phyloP scores from a whole-genome alignment of 805 yeast genomes.

The Candida krabiensis region DNA sequence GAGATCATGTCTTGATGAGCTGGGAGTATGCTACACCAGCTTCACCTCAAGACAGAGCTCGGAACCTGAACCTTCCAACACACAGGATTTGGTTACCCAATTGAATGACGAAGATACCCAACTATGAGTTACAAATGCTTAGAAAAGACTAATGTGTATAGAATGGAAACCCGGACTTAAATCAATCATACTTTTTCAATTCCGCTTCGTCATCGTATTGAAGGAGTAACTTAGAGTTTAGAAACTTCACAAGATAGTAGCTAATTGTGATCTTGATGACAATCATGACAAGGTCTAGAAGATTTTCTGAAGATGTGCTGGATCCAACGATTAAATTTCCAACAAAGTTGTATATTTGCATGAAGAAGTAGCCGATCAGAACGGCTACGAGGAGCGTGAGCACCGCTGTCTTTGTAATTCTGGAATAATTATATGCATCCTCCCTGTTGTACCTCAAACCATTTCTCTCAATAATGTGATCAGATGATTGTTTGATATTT shows the following conservation, averaged over 20 bases:
- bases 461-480: slow-evolving; percentile 7
- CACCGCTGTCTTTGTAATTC: slow-evolving; percentile 20
- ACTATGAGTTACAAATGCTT: too few species aligned
- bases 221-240: slow-evolving; percentile 25
- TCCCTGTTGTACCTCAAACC: slow-evolving; percentile 21
- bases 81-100: not conserved
- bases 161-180: too few species aligned
- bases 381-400: slow-evolving; percentile 14
- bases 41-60: not conserved
- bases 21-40: slow-evolving; percentile 29
- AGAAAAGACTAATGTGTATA: too few species aligned
- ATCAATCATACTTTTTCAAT: slow-evolving; percentile 26
- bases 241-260: slow-evolving; percentile 17
- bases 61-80: not conserved
- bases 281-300: slow-evolving; percentile 16
- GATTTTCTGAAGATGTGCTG: slow-evolving; percentile 4
- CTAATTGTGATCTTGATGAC: slow-evolving; percentile 17
- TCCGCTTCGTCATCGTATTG: slow-evolving; percentile 26
- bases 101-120: too few species aligned
- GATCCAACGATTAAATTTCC: slow-evolving; percentile 10
- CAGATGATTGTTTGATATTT: not conserved
- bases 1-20: slow-evolving; percentile 26
- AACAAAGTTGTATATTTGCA: slow-evolving; percentile 13
- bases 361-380: slow-evolving; percentile 9
- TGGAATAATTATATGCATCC: slow-evolving; percentile 18